A percentile compares a stretch with the other conserved stretches of the same genome.
Conservation (phyloP, 2,329 filamentous ascomycete species). For the Botrytis squamosa region DNA sequence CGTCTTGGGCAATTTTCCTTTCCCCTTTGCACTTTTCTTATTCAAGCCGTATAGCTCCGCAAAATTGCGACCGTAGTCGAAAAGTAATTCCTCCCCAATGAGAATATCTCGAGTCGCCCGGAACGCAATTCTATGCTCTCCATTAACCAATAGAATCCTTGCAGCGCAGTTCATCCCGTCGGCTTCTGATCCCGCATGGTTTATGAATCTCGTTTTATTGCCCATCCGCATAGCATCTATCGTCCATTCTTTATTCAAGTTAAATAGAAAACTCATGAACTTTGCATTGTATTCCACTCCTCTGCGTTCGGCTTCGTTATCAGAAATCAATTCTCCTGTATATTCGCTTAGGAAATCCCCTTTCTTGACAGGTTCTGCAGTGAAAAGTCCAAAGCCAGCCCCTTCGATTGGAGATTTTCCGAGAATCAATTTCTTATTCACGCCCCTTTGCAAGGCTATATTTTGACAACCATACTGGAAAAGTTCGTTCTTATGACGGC, state of each 20-base stretch:
- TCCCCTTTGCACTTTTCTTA: conserved; percentile 42
- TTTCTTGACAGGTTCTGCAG: conserved; percentile 45
- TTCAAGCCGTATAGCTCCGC: conserved; percentile 52
- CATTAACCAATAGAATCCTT: conserved; percentile 69
- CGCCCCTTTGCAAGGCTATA: conserved; percentile 66
- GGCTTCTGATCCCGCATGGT: conserved; percentile 67
- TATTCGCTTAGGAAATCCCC: conserved; percentile 82
- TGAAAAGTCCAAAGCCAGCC: conserved; percentile 74
- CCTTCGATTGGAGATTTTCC: conserved; percentile 67
- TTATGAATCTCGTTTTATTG: conserved; percentile 81
- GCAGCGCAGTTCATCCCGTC: conserved; percentile 62
- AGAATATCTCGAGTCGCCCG: conserved; percentile 65
- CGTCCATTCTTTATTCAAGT: conserved; percentile 49
- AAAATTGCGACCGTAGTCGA: conserved; percentile 74
- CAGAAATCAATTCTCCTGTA: conserved; percentile 67
- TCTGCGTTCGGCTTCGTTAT: conserved; percentile 35
- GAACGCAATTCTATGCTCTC: conserved; percentile 74
- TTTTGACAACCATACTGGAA: conserved; percentile 67
- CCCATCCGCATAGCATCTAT: conserved; percentile 75
- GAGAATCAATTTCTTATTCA: conserved; percentile 63
- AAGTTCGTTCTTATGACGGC: conserved; percentile 58
- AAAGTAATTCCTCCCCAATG: conserved; percentile 75
- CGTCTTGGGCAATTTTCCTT: conserved; percentile 22
- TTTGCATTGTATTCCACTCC: conserved; percentile 41
- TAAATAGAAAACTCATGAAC: conserved; percentile 50